Base-by-base conservation (phyloP, 306 rosid species). In the Casuarina cunninghamiana region DNA sequence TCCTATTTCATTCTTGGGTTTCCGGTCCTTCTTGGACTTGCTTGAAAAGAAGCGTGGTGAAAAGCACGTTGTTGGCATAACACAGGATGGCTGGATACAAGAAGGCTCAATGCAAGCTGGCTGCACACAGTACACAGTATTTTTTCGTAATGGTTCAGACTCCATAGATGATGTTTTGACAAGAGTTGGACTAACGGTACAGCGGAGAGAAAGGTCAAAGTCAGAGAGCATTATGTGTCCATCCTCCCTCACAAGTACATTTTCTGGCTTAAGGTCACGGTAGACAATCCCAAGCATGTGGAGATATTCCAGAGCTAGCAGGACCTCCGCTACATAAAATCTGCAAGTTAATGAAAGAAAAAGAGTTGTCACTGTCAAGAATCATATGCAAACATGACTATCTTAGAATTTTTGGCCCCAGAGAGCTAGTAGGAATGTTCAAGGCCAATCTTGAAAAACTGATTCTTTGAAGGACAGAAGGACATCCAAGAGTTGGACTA, bases 271-370 rank as follows among this genome's bases (percentile, higher is more conserved):
- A 39, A 94, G 97, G 80, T 94, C 98, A n/a, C 98, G 97, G 90
- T 94, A 94, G 71, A 94, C 97, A 80, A 94, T 94, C 78, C 98
- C 98, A 72, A 94, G 98, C 98, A 94, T 94, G 87, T 94, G 98
- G 60, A 94, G 93, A 83, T 94, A 94, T 78, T 94, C 98, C 87
- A 94, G 37, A 42, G 98, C 84, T 67, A 94, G 90, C 35, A 94
- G 88, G 72, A 94, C 97, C 87, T 94, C 98, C 48, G 97, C 98
- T 60, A 94, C 97, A 71, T 94, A 94, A 80, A 94, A 94, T 81
- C 98, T 94, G 95, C 93, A 88, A 82, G 77, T 79, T 73, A 79
- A 62, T 12, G 46, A 58, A 81, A 86, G 72, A 57, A 39, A 83
- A 26, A 71, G 69, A 54, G 42, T 44, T 45, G 67, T 71, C 71